These are phyloP conservation scores for Paspalum notatum DNA, from an alignment of 176 grass and related monocot genomes.

Conservation along the genomic window DNA sequence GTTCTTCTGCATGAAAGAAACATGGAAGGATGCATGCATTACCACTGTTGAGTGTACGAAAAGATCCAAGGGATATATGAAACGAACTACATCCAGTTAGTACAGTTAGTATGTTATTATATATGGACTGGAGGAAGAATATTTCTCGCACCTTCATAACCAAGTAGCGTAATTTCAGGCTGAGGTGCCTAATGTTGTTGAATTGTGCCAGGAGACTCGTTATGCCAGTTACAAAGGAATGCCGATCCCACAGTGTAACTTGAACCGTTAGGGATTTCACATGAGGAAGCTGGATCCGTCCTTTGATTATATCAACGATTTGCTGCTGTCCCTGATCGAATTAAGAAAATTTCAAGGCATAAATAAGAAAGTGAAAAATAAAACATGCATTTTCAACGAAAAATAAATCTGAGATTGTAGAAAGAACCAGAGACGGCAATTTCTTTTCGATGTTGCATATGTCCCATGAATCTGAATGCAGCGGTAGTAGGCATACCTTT, in stretches of 20 bases:
- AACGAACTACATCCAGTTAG: neutral
- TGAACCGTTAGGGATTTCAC: neutral
- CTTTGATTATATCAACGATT: neutral
- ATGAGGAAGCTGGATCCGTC: neutral
- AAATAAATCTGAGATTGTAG: neutral
- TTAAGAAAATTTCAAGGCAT: neutral
- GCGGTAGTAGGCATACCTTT: neutral
- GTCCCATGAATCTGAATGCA: too few relatives aligned
- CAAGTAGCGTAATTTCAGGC: neutral
- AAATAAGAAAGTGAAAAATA: neutral
- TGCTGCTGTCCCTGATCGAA: neutral
- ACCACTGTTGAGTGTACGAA: neutral
- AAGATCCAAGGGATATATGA: neutral
- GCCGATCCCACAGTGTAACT: accelerated
- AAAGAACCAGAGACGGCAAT: too few relatives aligned
- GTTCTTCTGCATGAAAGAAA: neutral
- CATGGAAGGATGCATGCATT: neutral
- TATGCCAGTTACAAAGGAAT: neutral
- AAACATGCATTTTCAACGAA: neutral
- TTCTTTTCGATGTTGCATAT: too few relatives aligned
- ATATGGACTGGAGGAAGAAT: neutral
- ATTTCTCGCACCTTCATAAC: neutral
- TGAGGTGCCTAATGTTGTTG: neutral
- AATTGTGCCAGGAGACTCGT: neutral
- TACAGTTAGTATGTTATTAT: neutral